Evolutionary conservation across 2,329 filamentous ascomycete genomes (phyloP), one percentile per base, ranked within the genome.

Genomic region (Monilinia aucupariae): DNA sequence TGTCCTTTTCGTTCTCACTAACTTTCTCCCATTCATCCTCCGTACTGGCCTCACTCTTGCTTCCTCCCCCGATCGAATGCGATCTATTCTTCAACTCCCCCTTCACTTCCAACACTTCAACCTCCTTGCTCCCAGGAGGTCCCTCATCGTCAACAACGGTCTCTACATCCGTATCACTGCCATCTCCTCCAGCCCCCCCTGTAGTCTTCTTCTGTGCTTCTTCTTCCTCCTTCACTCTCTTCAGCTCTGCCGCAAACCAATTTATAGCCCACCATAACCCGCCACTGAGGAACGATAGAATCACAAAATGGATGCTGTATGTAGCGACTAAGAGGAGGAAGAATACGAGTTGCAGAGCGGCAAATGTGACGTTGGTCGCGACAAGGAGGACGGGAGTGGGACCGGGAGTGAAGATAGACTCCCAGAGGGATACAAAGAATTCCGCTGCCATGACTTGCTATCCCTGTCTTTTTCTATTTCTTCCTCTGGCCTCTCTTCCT

Each of bases 1-100:
- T 83, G 64, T 80, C 79, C 75, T 84, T 85, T 79, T 86, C 85
- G 64, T 81, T 84, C 75, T 89, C 89, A 27, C 90, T 91, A 4
- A 97, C 89, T 80, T 94, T 96, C 79, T 97, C 93, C 93, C 93
- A 97, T 77, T 97, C 93, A 72, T 93, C 93, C 78, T 97, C 93
- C 5, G 92, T 97, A 76, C 91, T 93, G n/a, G 79, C 75, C 59
- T 82, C 80, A 65, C 79, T 80, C 74, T 81, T 83, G 30, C 77
- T 79, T 45, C 79, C 80, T 58, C 76, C 74, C 54, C 75, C 70
- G 17, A 2, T 30, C 17, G 51, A n/a, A 51, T 70, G 64, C 69
- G 71, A 62, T 34, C 71, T 67, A 49, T 68, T 70, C 54, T 68
- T 72, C 49, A 74, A 59, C 47, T 71, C 67, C n/a, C 69, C 71